Evolutionary conservation across 2,329 filamentous ascomycete species (phyloP).

Genomic region (Chaetothyriales sp.): DNA sequence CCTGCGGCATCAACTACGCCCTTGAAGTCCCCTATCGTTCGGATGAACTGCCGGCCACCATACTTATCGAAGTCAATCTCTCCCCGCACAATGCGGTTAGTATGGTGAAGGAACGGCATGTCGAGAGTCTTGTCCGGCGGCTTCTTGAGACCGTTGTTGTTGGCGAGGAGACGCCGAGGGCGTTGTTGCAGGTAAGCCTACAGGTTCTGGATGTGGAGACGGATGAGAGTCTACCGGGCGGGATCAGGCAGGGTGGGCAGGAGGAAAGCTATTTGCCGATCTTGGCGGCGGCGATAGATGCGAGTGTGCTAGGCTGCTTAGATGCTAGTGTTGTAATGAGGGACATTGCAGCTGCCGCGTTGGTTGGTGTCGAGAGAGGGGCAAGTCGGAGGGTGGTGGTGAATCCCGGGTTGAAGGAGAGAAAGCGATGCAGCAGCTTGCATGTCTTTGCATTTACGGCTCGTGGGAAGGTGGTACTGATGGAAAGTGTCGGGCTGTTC

Average conservation of each 20-base stretch:
- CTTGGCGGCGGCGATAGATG: slow-evolving; percentile 70
- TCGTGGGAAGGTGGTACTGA: slow-evolving; percentile 56
- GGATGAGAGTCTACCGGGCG: slow-evolving; percentile 19
- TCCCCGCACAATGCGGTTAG: slow-evolving; percentile 74
- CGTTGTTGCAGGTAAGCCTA: slow-evolving; percentile 31
- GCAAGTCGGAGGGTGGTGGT: slow-evolving; percentile 30
- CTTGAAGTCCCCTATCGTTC: slow-evolving; percentile 69
- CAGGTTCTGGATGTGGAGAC: slow-evolving; percentile 24
- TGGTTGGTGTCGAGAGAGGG: slow-evolving; percentile 44
- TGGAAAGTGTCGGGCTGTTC: slow-evolving; percentile 72
- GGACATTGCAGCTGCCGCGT: slow-evolving; percentile 52
- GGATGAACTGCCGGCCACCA: slow-evolving; percentile 86
- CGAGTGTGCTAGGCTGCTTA: slow-evolving; percentile 62
- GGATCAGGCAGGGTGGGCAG: slow-evolving; percentile 16
- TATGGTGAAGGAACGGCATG: slow-evolving; percentile 69
- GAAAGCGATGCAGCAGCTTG: slow-evolving; percentile 51
- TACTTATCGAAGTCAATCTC: slow-evolving; percentile 77
- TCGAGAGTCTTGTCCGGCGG: slow-evolving; percentile 45
- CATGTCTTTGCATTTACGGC: slow-evolving; percentile 80
- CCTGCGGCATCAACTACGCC: slow-evolving; percentile 81
- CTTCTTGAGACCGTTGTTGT: slow-evolving; percentile 28
- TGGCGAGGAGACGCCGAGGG: slow-evolving; percentile 30
- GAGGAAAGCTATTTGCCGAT: slow-evolving; percentile 52
- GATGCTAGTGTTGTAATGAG: slow-evolving; percentile 71
- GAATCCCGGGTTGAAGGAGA: slow-evolving; percentile 51